Percentiles rank a stretch among this genome's conserved stretches.
phyloP scores from a whole-genome alignment of 257 asterid species.

The Ehretia macrophylla region DNA sequence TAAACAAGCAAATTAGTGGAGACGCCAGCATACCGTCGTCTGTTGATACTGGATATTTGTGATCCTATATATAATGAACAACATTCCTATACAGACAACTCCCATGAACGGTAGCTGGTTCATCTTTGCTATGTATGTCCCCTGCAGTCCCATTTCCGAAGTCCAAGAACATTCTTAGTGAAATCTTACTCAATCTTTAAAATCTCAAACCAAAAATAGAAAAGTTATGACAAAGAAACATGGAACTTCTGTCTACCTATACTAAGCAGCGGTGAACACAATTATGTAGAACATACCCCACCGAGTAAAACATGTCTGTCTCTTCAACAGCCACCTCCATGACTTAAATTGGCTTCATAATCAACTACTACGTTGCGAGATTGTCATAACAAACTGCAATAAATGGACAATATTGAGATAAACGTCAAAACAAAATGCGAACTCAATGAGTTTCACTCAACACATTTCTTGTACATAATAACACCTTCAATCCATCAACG shows the following conservation, averaged over 20 bases:
- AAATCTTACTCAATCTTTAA: background rate
- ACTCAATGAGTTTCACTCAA: background rate
- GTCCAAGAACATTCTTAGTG: background rate
- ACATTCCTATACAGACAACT: conserved; percentile 62
- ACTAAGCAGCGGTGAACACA: too few species aligned
- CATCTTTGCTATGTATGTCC: conserved; percentile 65
- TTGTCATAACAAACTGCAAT: conserved; percentile 39
- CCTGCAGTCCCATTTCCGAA: conserved; percentile 38
- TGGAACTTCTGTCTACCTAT: background rate
- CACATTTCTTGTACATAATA: too few species aligned
- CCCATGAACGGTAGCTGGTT: conserved; percentile 75
- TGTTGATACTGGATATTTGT: conserved; percentile 76
- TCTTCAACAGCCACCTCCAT: conserved; percentile 72
- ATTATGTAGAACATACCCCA: conserved; percentile 37
- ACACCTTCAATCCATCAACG: too few species aligned
- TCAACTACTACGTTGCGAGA: conserved; percentile 20
- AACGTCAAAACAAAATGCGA: conserved; percentile 9
- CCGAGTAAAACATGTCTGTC: conserved; percentile 46
- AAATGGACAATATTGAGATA: conserved; percentile 9
- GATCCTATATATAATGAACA: conserved; percentile 72
- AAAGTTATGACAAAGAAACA: background rate
- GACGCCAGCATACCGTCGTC: conserved; percentile 55
- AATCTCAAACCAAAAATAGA: background rate
- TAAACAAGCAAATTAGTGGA: conserved; percentile 15
- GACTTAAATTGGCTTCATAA: conserved; percentile 60